Percentiles rank a stretch among this genome's conserved stretches.
These are phyloP conservation scores for Pseudocercospora fuligena DNA, from an alignment of 2,329 filamentous ascomycete species.

Conservation along the genomic window DNA sequence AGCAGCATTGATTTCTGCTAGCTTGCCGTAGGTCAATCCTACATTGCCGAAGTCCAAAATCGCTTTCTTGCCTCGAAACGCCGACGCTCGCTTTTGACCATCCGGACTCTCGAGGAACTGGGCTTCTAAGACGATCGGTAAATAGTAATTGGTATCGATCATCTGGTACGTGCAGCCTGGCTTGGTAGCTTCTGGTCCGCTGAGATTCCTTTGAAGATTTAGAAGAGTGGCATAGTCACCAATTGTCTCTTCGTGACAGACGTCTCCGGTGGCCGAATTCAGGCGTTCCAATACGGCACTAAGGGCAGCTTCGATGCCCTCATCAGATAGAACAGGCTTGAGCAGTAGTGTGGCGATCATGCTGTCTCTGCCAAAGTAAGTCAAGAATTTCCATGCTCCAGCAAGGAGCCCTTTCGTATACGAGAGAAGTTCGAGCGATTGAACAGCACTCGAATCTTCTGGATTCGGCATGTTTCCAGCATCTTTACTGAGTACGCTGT, in stretches of 20 bases:
- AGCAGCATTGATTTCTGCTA: constrained; percentile 59
- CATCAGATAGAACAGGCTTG: constrained; percentile 61
- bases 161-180: constrained; percentile 52
- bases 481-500: too few species aligned
- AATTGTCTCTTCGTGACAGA: constrained; percentile 69
- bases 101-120: constrained; percentile 61
- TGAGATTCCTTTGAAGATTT: constrained; percentile 57
- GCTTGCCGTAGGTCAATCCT: constrained; percentile 58
- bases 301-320: constrained; percentile 66
- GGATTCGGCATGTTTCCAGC: too few species aligned
- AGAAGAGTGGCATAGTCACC: constrained; percentile 68
- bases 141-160: constrained; percentile 67
- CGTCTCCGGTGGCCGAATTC: constrained; percentile 63
- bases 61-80: constrained; percentile 51
- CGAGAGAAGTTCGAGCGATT: constrained; percentile 65
- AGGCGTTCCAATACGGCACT: constrained; percentile 65
- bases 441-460: too few species aligned
- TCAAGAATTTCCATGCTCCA: constrained; percentile 69
- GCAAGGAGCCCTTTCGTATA: constrained; percentile 67
- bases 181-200: constrained; percentile 42
- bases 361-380: constrained; percentile 69
- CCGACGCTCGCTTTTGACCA: constrained; percentile 45
- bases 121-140: constrained; percentile 62
- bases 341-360: constrained; percentile 66
- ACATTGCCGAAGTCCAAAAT: constrained; percentile 57